A percentile compares a stretch with the other conserved stretches of the same genome.
Evolutionary conservation across 1,139 yeast species (phyloP).

Genomic region (Yamadazyma conglobata): DNA sequence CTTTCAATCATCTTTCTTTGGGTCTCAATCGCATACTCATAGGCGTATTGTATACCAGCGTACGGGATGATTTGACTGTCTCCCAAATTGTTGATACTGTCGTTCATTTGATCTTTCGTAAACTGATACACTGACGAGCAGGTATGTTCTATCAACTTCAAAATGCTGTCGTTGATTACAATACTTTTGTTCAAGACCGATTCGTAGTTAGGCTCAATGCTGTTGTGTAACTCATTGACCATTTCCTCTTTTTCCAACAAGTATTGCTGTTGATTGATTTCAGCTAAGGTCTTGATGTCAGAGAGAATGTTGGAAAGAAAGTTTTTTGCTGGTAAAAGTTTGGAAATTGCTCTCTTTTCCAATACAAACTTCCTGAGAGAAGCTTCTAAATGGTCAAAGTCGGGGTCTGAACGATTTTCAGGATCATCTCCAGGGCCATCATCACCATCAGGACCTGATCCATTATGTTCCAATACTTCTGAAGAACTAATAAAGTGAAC

Average conservation of each 20-base stretch:
- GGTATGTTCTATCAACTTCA: constrained; percentile 57
- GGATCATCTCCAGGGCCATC: constrained; percentile 31
- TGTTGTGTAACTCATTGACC: constrained; percentile 41
- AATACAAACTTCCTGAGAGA: constrained; percentile 82
- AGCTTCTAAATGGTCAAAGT: constrained; percentile 81
- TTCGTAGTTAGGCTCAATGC: constrained; percentile 64
- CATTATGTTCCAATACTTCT: constrained; percentile 30
- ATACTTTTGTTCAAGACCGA: constrained; percentile 49
- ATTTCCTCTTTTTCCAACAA: constrained; percentile 44
- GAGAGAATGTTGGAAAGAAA: constrained; percentile 65
- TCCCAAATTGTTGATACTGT: constrained; percentile 57
- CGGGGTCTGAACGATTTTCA: constrained; percentile 40
- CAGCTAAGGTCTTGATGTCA: constrained; percentile 63
- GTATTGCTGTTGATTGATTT: constrained; percentile 58
- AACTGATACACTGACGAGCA: constrained; percentile 58
- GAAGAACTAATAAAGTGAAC: constrained; percentile 89
- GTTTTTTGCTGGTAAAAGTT: constrained; percentile 88
- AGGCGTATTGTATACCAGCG: constrained; percentile 60
- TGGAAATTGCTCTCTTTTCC: constrained; percentile 85
- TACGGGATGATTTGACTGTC: constrained; percentile 53
- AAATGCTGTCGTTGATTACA: constrained; percentile 57
- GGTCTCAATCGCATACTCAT: constrained; percentile 68
- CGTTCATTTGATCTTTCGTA: constrained; percentile 52
- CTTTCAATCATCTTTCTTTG: constrained; percentile 65
- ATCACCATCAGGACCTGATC: constrained; percentile 23